A percentile compares a stretch with the other conserved stretches of the same genome.
These are phyloP conservation scores for Candolleomyces eurysporus DNA, from an alignment of 768 basidiomycete species.

Conservation along the genomic window DNA sequence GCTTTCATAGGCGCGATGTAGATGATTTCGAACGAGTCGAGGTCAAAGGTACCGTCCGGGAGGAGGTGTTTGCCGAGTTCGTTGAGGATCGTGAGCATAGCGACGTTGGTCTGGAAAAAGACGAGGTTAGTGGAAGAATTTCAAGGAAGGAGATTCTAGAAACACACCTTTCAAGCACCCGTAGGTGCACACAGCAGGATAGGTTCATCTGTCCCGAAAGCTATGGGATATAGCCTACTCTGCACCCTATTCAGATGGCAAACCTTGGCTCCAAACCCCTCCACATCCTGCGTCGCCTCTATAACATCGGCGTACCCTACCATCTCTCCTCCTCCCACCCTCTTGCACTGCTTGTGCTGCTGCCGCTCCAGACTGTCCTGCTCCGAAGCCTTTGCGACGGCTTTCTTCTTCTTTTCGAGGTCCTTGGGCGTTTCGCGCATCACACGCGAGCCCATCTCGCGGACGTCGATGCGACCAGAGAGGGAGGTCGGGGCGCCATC, in stretches of 20 bases:
- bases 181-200: constrained; percentile 96
- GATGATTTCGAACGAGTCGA: constrained; percentile 92
- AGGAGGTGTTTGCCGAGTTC: constrained; percentile 89
- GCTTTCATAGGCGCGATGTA: constrained; percentile 99
- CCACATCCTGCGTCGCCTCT: constrained; percentile 90
- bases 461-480: constrained; percentile 83
- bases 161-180: constrained; percentile 93
- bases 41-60: constrained; percentile 74
- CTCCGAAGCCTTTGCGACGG: constrained; percentile 36
- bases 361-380: constrained; percentile 60
- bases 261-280: constrained; percentile 74
- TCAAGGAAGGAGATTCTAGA: background rate
- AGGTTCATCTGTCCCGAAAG: constrained; percentile 94
- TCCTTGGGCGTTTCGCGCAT: constrained; percentile 82
- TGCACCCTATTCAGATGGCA: constrained; percentile 86
- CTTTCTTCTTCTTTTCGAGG: constrained; percentile 93
- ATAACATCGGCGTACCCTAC: constrained; percentile 87
- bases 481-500: constrained; percentile 95
- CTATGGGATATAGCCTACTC: constrained; percentile 88
- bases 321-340: constrained; percentile 48
- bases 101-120: constrained; percentile 86
- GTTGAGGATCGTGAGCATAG: constrained; percentile 91
- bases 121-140: constrained; percentile 14
- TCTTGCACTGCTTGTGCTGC: constrained; percentile 41
- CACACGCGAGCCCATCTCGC: constrained; percentile 93